phyloP scores from a whole-genome alignment of 805 yeast genomes.

The Saturnispora serradocipensis region DNA sequence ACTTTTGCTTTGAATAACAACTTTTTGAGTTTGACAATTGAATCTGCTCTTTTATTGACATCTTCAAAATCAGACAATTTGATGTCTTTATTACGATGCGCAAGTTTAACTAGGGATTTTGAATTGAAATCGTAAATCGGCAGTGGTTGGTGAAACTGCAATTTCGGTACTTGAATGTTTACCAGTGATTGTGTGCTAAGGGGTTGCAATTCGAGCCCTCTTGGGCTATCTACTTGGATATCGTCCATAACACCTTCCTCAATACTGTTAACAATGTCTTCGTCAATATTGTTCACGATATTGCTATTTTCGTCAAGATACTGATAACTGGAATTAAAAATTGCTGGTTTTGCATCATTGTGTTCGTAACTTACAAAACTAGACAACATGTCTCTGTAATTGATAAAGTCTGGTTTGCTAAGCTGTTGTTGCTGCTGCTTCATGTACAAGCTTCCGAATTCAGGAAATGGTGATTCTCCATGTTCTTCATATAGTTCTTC shows the following conservation, averaged over 20 bases:
- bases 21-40: conserved; percentile 5
- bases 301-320: neutral
- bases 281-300: neutral
- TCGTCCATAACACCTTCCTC: neutral
- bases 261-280: neutral
- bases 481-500: neutral
- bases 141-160: conserved; percentile 1
- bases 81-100: conserved; percentile 10
- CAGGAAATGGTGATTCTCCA: neutral
- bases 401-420: neutral
- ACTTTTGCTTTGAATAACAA: neutral
- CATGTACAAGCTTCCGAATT: neutral
- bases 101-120: conserved; percentile 6
- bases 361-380: neutral
- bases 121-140: neutral
- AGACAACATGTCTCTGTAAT: neutral
- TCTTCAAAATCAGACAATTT: conserved; percentile 6
- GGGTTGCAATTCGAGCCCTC: neutral
- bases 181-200: neutral
- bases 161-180: neutral
- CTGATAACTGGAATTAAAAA: neutral
- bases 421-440: neutral
- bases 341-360: neutral
- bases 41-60: neutral
- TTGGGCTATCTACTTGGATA: neutral